These are phyloP conservation scores for Nymphaea thermarum DNA, from an alignment of 164 flowering plant species.

Conservation along the genomic window DNA sequence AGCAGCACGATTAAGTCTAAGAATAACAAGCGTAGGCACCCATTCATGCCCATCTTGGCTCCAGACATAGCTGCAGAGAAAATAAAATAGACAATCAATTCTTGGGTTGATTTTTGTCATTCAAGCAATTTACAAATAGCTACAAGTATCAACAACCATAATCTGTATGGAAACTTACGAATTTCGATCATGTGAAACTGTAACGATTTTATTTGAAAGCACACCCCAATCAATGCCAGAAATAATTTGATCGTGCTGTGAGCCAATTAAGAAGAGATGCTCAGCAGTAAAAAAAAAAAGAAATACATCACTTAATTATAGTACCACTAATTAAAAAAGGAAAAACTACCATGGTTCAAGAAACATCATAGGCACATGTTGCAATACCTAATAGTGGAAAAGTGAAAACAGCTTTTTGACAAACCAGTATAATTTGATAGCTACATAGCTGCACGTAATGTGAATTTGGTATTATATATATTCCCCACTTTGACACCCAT, in stretches of 20 bases:
- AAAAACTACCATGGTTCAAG: neutral
- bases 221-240: slow-evolving; percentile 95
- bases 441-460: too few relatives aligned
- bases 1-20: slow-evolving; percentile 95
- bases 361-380: neutral
- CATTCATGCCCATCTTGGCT: slow-evolving; percentile 75
- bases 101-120: neutral
- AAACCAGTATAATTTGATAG: too few relatives aligned
- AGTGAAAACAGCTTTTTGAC: too few relatives aligned
- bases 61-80: slow-evolving; percentile 78
- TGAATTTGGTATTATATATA: too few relatives aligned
- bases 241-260: slow-evolving; percentile 94
- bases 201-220: slow-evolving; percentile 81
- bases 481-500: too few relatives aligned
- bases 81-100: slow-evolving; percentile 1
- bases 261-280: slow-evolving; percentile 1
- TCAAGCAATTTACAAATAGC: neutral
- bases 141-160: neutral
- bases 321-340: neutral
- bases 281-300: neutral
- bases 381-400: neutral
- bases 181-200: slow-evolving; percentile 96
- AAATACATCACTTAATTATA: neutral
- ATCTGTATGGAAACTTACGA: slow-evolving; percentile 50
- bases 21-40: slow-evolving; percentile 97